phyloP scores from a whole-genome alignment of 2,329 filamentous ascomycete genomes.

The Exophiala calicioides region DNA sequence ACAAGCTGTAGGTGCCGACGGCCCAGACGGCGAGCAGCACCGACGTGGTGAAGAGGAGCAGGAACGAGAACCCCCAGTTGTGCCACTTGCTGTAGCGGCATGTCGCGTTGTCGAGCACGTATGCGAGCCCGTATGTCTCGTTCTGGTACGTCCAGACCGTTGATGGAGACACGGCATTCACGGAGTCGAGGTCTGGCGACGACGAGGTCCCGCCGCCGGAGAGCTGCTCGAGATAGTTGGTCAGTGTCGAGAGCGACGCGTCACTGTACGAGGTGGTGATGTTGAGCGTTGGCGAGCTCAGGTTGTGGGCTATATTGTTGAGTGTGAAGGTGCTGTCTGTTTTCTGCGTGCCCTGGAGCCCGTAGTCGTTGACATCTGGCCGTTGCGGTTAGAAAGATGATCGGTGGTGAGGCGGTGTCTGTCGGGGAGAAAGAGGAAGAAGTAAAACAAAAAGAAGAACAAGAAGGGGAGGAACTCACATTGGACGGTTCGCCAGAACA shows the following conservation, averaged over 20 bases:
- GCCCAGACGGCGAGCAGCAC: constrained; percentile 37
- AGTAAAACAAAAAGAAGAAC: no score
- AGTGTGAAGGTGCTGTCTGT: constrained; percentile 15
- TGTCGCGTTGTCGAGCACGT: constrained; percentile 16
- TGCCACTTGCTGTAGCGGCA: constrained; percentile 30
- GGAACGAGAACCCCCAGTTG: constrained; percentile 41
- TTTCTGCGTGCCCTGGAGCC: constrained; percentile 3
- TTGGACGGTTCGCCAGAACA: constrained; percentile 22
- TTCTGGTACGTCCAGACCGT: constrained; percentile 22
- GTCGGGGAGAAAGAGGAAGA: background rate
- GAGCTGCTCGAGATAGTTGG: constrained; percentile 17
- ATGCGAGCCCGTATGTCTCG: constrained; percentile 19
- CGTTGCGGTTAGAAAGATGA: background rate
- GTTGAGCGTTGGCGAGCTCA: constrained; percentile 21
- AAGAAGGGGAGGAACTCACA: constrained; percentile 5
- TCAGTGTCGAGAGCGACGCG: constrained; percentile 5
- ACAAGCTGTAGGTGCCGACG: constrained; percentile 38
- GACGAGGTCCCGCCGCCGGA: constrained; percentile 4
- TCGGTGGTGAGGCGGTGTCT: no score
- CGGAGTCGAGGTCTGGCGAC: background rate
- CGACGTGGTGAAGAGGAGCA: constrained; percentile 37
- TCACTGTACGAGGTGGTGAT: constrained; percentile 21
- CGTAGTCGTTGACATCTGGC: constrained; percentile 18
- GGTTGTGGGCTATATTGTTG: constrained; percentile 11
- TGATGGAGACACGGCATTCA: constrained; percentile 5